Base-by-base conservation (phyloP, 495 filamentous ascomycete genomes). In the Xylaria cubensis region DNA sequence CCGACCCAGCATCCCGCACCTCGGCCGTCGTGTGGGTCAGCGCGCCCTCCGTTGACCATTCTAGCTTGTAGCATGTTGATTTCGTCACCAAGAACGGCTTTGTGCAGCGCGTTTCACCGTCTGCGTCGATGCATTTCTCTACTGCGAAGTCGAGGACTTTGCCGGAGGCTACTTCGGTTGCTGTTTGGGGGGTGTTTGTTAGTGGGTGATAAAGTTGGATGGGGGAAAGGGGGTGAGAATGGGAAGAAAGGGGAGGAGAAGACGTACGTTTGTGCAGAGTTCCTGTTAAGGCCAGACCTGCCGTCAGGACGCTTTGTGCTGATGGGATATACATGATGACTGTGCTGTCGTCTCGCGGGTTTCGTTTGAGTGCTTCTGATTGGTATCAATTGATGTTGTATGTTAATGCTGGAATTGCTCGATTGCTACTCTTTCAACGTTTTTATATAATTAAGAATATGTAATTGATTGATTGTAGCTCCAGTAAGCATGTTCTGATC, bases 11-110 rank as follows among this genome's bases (percentile, higher is more conserved):
- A 66, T 82, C 82, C 32, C 80, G 74, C 19, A 82, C 79, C 67
- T 84, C 81, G 42, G 78, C 80, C 12, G 81, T 84, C 21, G 81
- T 84, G 53, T 84, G 82, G 24, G 75, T 78, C 24, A 84, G 58
- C 10, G 77, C 46, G 15, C 80, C 82, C 19, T 80, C 77, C 12
- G 82, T 82, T 39, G 55, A 71, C 82, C 82, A 84, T 36, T 76
- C 75, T 2, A 84, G 44, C n/a, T 74, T 74, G 73, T 84, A 84
- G 75, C 81, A 84, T 0, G 75, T 78, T 6, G 69, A 71, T 32
- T 76, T 76, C 8, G 67, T 46, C 34, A 81, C 79, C 0, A 78
- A 63, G 74, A 84, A 84, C 0, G 82, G 82, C 44, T 75, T 67
- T 36, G 79, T 75, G 77, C 81, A 84, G 5, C 82, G 76, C 46